A percentile compares a stretch with the other conserved stretches of the same genome.
These are phyloP conservation scores for Phytophthora sp. DNA, from an alignment of 352 stramenopile genomes.

Conservation along the genomic window DNA sequence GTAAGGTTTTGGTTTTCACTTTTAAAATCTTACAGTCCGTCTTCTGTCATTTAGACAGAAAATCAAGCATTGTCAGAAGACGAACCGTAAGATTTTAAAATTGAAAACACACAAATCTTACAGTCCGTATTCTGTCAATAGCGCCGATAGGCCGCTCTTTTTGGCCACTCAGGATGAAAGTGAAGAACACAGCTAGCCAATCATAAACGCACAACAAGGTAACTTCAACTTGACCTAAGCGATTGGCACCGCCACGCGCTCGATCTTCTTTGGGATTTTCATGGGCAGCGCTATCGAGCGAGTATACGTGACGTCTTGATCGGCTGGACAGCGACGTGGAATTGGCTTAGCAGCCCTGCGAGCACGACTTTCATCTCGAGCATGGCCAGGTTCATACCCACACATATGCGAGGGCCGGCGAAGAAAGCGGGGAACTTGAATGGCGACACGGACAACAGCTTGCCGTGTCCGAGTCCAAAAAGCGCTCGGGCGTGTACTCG, in stretches of 20 bases:
- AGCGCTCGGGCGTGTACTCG: conserved; percentile 60
- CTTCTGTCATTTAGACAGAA: too few species aligned
- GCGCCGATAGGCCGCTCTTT: too few species aligned
- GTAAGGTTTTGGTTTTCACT: too few species aligned
- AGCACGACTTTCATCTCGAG: conserved; percentile 68
- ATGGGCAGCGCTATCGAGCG: conserved; percentile 43
- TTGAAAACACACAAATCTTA: too few species aligned
- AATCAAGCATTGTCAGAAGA: too few species aligned
- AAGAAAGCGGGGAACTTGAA: conserved; percentile 69
- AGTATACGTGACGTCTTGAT: conserved; percentile 35
- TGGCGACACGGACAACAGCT: conserved; percentile 30
- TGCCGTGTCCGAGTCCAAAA: conserved; percentile 35
- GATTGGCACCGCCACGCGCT: conserved; percentile 1
- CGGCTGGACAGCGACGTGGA: conserved; percentile 33
- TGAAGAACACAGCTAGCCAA: too few species aligned
- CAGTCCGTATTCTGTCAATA: too few species aligned
- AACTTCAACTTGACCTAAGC: too few species aligned
- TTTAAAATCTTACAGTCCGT: too few species aligned
- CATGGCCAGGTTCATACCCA: conserved; percentile 72
- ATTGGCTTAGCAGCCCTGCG: conserved; percentile 44
- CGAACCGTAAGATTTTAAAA: too few species aligned
- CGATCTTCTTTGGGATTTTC: conserved; percentile 19
- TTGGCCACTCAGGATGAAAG: too few species aligned
- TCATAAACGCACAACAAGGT: too few species aligned
- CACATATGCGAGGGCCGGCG: conserved; percentile 56